Conservation (phyloP, 2,329 filamentous ascomycete species). For the Epichloe glyceriae region DNA sequence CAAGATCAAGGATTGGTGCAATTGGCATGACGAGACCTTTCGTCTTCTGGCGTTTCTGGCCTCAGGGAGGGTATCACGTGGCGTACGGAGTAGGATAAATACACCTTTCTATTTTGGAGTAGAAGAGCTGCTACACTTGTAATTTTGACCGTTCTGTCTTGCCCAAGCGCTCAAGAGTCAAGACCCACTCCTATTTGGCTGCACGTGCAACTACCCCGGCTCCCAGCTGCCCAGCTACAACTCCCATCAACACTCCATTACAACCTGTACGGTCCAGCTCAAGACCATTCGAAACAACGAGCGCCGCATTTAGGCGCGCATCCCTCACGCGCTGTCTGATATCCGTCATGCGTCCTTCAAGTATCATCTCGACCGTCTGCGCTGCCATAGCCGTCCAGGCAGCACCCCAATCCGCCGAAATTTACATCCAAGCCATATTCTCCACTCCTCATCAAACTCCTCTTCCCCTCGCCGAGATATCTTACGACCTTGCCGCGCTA, state of each 20-base stretch:
- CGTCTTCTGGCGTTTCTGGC: neutral
- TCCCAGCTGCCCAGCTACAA: too few species aligned
- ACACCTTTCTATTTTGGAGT: neutral
- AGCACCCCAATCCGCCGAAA: constrained; percentile 31
- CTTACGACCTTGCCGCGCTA: constrained; percentile 36
- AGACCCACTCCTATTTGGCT: neutral
- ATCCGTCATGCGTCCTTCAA: constrained; percentile 28
- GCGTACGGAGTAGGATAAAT: neutral
- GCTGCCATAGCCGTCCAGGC: constrained; percentile 27
- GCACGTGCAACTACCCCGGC: neutral
- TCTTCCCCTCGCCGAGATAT: constrained; percentile 40
- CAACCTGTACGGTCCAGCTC: neutral
- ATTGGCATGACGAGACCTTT: neutral
- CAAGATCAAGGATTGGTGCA: neutral
- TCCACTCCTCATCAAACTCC: constrained; percentile 15
- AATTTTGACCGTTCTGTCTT: neutral
- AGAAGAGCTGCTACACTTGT: neutral
- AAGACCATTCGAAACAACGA: neutral
- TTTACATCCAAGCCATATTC: constrained; percentile 41
- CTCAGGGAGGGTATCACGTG: neutral
- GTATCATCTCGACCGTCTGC: constrained; percentile 29
- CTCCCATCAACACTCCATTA: neutral
- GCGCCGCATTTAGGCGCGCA: neutral
- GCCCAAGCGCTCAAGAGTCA: neutral
- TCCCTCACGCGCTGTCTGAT: neutral